phyloP scores from a whole-genome alignment of 306 rosid species.

The Citrullus mucosospermus region DNA sequence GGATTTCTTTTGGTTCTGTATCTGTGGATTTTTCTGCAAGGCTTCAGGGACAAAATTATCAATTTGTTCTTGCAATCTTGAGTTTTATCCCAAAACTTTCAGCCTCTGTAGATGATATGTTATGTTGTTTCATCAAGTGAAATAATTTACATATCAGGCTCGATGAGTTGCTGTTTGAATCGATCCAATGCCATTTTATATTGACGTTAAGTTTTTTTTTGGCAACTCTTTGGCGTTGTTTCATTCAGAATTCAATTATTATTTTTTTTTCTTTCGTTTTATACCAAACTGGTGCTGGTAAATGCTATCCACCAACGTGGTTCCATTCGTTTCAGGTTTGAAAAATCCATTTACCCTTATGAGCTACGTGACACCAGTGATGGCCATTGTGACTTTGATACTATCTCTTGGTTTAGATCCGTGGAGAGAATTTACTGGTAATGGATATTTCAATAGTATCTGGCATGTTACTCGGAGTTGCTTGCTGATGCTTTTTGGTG shows the following conservation, averaged over 20 bases:
- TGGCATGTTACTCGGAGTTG: conserved; percentile 65
- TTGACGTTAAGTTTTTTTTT: not conserved
- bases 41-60: not conserved
- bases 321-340: conserved; percentile 40
- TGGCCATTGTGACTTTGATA: conserved; percentile 64
- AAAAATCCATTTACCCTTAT: conserved; percentile 84
- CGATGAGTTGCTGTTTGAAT: not conserved
- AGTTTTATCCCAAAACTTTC: not conserved
- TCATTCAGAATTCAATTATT: not conserved
- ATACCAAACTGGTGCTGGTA: not conserved
- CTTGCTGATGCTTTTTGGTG: conserved; percentile 84
- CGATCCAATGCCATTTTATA: not conserved
- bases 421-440: conserved; percentile 59
- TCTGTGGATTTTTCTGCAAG: not conserved
- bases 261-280: not conserved
- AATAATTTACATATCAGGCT: not conserved
- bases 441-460: conserved; percentile 58
- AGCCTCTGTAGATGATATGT: not conserved
- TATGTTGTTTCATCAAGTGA: not conserved
- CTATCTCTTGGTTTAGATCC: conserved; percentile 82
- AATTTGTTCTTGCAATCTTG: not conserved
- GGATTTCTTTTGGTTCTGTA: not conserved
- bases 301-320: not conserved
- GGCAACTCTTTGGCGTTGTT: not conserved
- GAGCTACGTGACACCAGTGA: conserved; percentile 91